A percentile compares a stretch with the other conserved stretches of the same genome.
These are phyloP conservation scores for Murraya paniculata DNA, from an alignment of 345 rosid genomes.

Conservation along the genomic window DNA sequence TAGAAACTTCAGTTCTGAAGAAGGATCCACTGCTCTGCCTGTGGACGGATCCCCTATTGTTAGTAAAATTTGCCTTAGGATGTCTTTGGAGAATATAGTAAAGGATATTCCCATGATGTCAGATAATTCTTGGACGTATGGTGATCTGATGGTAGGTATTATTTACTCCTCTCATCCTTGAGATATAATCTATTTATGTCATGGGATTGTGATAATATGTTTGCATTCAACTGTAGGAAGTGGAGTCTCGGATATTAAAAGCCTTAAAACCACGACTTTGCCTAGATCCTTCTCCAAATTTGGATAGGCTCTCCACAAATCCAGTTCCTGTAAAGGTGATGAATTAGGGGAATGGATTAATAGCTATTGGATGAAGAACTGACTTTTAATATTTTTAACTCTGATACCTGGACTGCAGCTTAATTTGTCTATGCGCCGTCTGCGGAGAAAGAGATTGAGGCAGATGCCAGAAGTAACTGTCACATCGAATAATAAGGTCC, in stretches of 20 bases:
- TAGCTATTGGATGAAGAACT: conserved; percentile 1
- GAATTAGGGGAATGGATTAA: neutral
- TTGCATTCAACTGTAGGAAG: conserved; percentile 58
- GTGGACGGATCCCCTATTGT: conserved; percentile 43
- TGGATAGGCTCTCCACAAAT: conserved; percentile 67
- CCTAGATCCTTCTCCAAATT: conserved; percentile 86
- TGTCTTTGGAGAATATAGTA: conserved; percentile 88
- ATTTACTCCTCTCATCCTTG: conserved; percentile 6
- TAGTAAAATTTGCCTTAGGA: conserved; percentile 63
- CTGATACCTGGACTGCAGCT: conserved; percentile 51
- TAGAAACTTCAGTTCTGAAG: conserved; percentile 51
- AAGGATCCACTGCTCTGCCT: conserved; percentile 37
- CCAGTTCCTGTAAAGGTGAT: conserved; percentile 61
- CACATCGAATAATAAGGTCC: conserved; percentile 53
- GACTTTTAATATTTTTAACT: conserved; percentile 11
- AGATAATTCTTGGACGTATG: conserved; percentile 89
- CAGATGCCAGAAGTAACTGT: conserved; percentile 62
- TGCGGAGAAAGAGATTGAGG: conserved; percentile 72
- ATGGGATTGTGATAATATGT: neutral
- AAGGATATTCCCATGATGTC: conserved; percentile 85
- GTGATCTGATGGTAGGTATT: conserved; percentile 81
- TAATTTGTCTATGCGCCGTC: conserved; percentile 51
- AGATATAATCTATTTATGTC: conserved; percentile 8
- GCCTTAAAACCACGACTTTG: conserved; percentile 89
- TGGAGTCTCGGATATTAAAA: conserved; percentile 87